Percentiles rank a stretch among this genome's conserved stretches.
These are phyloP conservation scores for Microdochium bolleyi DNA, from an alignment of 2,329 filamentous ascomycete genomes.

Conservation along the genomic window DNA sequence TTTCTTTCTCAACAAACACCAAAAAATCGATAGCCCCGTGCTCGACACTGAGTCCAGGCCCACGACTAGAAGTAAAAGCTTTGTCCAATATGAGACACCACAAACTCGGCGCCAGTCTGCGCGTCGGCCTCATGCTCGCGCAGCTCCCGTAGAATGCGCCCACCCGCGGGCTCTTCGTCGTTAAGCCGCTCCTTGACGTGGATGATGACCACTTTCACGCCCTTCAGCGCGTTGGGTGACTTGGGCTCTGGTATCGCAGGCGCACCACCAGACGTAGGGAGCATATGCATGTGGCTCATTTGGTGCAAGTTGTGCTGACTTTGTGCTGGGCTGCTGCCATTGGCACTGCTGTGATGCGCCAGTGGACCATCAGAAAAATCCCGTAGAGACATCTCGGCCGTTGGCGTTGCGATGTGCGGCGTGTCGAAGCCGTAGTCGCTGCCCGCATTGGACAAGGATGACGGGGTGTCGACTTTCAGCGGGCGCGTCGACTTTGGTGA, in stretches of 20 bases:
- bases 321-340: conserved; percentile 1
- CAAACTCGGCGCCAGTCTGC: conserved; percentile 71
- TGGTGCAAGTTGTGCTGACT: background rate
- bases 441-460: conserved; percentile 7
- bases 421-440: conserved; percentile 19
- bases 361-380: conserved; percentile 19
- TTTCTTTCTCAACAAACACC: no score
- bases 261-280: background rate
- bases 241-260: conserved; percentile 8
- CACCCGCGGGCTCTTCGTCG: conserved; percentile 58
- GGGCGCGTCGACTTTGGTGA: conserved; percentile 40
- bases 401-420: conserved; percentile 38
- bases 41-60: no score
- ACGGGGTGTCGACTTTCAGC: conserved; percentile 4
- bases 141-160: conserved; percentile 65
- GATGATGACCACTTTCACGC: conserved; percentile 78
- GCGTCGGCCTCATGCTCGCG: conserved; percentile 54
- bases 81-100: conserved; percentile 61
- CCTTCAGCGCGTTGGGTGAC: conserved; percentile 48
- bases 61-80: conserved; percentile 39
- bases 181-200: conserved; percentile 83
- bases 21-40: no score
- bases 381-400: conserved; percentile 33
- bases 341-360: background rate
- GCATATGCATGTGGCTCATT: background rate